Conservation (phyloP, 2,329 filamentous ascomycete species). For the Cercospora beticola region DNA sequence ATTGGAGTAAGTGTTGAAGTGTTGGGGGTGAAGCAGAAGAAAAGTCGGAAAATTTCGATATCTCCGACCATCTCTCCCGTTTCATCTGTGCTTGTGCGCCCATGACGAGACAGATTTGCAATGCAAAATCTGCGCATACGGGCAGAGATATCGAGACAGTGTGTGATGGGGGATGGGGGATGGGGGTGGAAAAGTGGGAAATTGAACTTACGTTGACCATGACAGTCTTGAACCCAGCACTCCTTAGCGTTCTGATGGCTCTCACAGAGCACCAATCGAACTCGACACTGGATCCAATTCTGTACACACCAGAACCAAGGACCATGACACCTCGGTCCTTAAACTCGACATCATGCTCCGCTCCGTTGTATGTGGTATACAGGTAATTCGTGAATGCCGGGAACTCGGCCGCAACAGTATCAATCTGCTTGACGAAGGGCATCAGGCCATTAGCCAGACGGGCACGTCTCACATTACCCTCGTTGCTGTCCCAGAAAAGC, state of each 20-base stretch:
- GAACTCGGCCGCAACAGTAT: constrained; percentile 97
- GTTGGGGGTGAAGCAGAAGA: not conserved
- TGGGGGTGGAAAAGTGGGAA: not conserved
- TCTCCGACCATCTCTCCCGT: not conserved
- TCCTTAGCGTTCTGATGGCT: constrained; percentile 84
- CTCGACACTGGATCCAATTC: constrained; percentile 95
- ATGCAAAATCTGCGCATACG: not conserved
- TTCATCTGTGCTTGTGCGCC: not conserved
- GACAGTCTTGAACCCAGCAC: constrained; percentile 79
- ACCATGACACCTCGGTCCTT: constrained; percentile 95
- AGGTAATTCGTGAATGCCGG: constrained; percentile 93
- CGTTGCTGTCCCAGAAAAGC: constrained; percentile 91
- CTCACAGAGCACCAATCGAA: constrained; percentile 99
- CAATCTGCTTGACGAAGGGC: constrained; percentile 95
- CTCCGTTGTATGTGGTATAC: constrained; percentile 92
- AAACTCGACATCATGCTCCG: constrained; percentile 79
- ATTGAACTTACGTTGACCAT: constrained; percentile 14
- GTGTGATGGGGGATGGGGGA: not conserved
- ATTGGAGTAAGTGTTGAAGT: not conserved
- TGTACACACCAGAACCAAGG: constrained; percentile 90
- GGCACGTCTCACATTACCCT: constrained; percentile 80
- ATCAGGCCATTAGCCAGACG: constrained; percentile 82
- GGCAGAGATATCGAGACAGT: not conserved
- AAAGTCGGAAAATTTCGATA: not conserved
- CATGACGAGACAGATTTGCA: not conserved